These are phyloP conservation scores for Alternaria longipes DNA, from an alignment of 2,329 filamentous ascomycete genomes.

Conservation along the genomic window DNA sequence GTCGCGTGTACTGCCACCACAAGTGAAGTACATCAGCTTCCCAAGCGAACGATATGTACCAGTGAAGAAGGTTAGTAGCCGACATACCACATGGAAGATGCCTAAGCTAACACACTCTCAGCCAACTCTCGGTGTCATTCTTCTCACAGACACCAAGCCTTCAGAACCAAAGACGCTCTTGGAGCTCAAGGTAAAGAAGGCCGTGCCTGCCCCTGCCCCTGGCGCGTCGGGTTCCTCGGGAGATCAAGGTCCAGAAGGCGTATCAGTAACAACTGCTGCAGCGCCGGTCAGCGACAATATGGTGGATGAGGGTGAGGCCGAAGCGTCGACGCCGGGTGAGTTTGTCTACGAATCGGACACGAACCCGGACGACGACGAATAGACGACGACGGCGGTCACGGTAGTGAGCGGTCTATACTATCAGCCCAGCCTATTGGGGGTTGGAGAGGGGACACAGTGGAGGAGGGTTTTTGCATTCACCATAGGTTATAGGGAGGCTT, in stretches of 20 bases:
- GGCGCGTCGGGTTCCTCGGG: conserved; percentile 52
- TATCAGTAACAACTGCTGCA: conserved; percentile 75
- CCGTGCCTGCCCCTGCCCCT: conserved; percentile 58
- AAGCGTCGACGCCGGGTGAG: conserved; percentile 73
- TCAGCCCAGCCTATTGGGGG: conserved; percentile 25
- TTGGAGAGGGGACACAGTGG: conserved; percentile 6
- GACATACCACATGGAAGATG: neutral
- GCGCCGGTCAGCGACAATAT: conserved; percentile 70
- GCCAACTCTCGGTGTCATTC: conserved; percentile 91
- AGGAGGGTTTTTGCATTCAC: conserved; percentile 33
- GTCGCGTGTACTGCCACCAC: conserved; percentile 88
- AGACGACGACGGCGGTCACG: conserved; percentile 15
- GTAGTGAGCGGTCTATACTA: conserved; percentile 35
- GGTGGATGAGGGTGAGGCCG: conserved; percentile 84
- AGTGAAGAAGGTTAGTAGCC: conserved; percentile 77
- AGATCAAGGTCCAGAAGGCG: conserved; percentile 55
- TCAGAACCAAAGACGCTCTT: conserved; percentile 81
- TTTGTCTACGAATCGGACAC: conserved; percentile 83
- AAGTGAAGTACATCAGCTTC: conserved; percentile 97
- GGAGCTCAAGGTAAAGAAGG: conserved; percentile 92
- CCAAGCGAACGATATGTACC: conserved; percentile 89
- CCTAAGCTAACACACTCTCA: conserved; percentile 52
- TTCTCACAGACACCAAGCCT: conserved; percentile 86
- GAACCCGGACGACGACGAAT: conserved; percentile 57
- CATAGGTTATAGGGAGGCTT: conserved; percentile 34